Evolutionary conservation across 179 eudicot species (phyloP), one percentile per base, ranked within the genome.

Genomic region (Beta macrorhiza): DNA sequence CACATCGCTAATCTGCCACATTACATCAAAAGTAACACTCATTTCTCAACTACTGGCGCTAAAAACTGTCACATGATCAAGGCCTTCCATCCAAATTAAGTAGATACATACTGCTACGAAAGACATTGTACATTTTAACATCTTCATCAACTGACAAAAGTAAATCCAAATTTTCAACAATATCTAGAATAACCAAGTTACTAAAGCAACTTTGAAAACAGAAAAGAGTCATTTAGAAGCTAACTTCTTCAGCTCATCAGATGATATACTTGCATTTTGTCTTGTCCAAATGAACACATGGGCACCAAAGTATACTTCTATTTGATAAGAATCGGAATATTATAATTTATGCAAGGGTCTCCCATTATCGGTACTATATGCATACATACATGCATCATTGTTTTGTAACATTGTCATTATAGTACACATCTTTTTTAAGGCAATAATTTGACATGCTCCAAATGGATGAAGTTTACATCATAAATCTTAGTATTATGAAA

Each of bases 1-100:
- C 12, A 88, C 90, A 88, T 96, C 99, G 83, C 99, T 96, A 52
- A 96, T 91, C 99, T 96, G 87, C 78, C 76, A 86, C 19, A 77
- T 75, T 52, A 29, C 14, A 62, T 45, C 8, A 59, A 80, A 29
- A 32, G 62, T 17, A 58, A 68, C 3, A 2, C 29, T 29, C 51
- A 58, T 25, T 57, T 79, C n/a, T 11, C 5, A 67, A 76, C 6
- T 14, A 49, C 15, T 10, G 2, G 72, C 32, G 14, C 76, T 2
- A n/a, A 73, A 37, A 52, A 44, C 15, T 15, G 37, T 75, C 52
- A 19, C 51, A 37, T 10, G 52, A 57, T 56, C 2, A 16, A 32
- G 58, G 49, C 2, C 51, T 52, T 56, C 16, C 44, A 15, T 12
- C 20, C 13, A 69, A 69, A 16, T 5, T 44, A 42, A 44, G 25